Evolutionary conservation across 345 rosid genomes (phyloP), one percentile per base, ranked within the genome.

Genomic region (Salix brachista): DNA sequence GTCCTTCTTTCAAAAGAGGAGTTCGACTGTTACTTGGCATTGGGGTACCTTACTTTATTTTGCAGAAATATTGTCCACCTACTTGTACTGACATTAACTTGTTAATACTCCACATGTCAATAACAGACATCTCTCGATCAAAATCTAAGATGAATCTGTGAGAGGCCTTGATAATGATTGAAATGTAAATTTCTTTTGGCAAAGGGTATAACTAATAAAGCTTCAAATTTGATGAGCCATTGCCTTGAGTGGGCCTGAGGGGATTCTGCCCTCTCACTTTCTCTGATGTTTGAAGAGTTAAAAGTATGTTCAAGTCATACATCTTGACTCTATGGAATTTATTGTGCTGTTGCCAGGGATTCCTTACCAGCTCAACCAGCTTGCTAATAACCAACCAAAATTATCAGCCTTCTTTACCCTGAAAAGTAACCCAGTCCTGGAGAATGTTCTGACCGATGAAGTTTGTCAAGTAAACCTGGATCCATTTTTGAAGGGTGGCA

Each of bases 321-420:
- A 16, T 28, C 52, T 73, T 26, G 72, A 65, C 52, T 75, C 9
- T 65, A 23, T 79, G 58, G 75, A 71, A 68, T 25, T 79, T 78
- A 23, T 69, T 71, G 70, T 75, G 25, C 58, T 61, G 71, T 65
- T n/a, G 44, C 58, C 73, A 94, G 98, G 97, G 97, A 86, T 87
- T 83, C 80, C 97, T 68, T 95, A 95, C 84, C 94, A 95, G 84
- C 93, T 95, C 56, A 92, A 93, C 77, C 97, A 93, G 75, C 87
- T 91, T 82, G 88, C 88, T 67, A 86, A 78, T 87, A 91, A 89
- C 81, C 97, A 95, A 76, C 97, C 97, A 36, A 93, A 87, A 81
- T 80, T 95, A 87, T 91, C 96, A 65, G 86, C 85, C 72, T 93
- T 95, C 88, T 93, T 95, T 79, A 68, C 89, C 67, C 68, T 77